A percentile compares a stretch with the other conserved stretches of the same genome.
These are phyloP conservation scores for Coniochaeta sp. DNA, from an alignment of 2,329 filamentous ascomycete species.

Conservation along the genomic window DNA sequence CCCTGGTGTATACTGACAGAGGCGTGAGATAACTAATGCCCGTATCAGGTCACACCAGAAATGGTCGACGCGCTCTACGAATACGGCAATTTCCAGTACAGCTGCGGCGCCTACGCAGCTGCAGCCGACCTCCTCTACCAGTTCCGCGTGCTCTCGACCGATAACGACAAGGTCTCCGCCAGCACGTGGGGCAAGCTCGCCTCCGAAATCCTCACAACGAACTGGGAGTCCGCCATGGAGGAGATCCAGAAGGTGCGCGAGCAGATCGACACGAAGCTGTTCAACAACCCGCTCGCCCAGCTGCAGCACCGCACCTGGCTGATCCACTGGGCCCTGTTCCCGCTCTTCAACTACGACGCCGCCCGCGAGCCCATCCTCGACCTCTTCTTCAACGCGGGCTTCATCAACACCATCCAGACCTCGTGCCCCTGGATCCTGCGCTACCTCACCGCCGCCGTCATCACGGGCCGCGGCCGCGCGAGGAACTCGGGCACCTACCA, in stretches of 20 bases:
- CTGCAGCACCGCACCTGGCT: slow-evolving; percentile 95
- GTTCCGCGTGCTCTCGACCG: slow-evolving; percentile 95
- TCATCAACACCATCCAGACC: slow-evolving; percentile 99
- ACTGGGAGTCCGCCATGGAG: slow-evolving; percentile 91
- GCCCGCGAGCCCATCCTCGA: slow-evolving; percentile 88
- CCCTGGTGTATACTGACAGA: slow-evolving; percentile 1
- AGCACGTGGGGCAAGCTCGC: slow-evolving; percentile 98
- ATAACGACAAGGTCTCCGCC: slow-evolving; percentile 93
- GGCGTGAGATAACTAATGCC: slow-evolving; percentile 2
- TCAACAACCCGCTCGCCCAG: slow-evolving; percentile 93
- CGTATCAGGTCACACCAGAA: slow-evolving; percentile 67
- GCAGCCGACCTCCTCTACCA: slow-evolving; percentile 93
- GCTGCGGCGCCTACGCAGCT: slow-evolving; percentile 86
- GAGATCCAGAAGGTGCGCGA: slow-evolving; percentile 88
- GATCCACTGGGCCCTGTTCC: slow-evolving; percentile 97
- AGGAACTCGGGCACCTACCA: slow-evolving; percentile 85
- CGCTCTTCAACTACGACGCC: slow-evolving; percentile 94
- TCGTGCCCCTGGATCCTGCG: slow-evolving; percentile 93
- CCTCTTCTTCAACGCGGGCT: slow-evolving; percentile 92
- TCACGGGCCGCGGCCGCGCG: slow-evolving; percentile 77
- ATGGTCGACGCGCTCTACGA: slow-evolving; percentile 97
- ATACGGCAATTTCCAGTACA: slow-evolving; percentile 96
- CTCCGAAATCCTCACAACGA: slow-evolving; percentile 87
- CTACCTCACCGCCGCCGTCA: slow-evolving; percentile 89
- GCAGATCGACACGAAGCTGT: slow-evolving; percentile 86